Base-by-base conservation (phyloP, 257 asterid species). In the Galeopsis tetrahit region DNA sequence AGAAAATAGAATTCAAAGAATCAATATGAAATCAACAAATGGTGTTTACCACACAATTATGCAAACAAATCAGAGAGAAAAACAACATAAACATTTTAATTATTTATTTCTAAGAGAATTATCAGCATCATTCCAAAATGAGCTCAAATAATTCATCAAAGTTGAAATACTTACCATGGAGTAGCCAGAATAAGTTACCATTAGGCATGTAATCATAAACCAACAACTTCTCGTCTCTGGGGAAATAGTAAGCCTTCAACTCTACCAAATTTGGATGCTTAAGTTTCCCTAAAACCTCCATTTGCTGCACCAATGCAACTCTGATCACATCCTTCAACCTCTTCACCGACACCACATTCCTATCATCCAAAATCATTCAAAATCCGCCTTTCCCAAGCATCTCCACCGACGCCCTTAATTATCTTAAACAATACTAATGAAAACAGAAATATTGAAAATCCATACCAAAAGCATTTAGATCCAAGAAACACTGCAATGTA, bases 311-410 rank as follows among this genome's bases (percentile, higher is more conserved):
- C 63, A 93, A 93, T 10, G 92, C 91, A 77, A 72, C 70, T 69
- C 77, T 82, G 74, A 63, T 70, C 88, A 85, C 63, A 48, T 91
- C 97, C 77, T 91, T 93, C 88, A 93, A 78, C 68, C 98, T 85
- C 76, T 91, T 93, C 77, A 93, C 98, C 6, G 96, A 94, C 5
- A 92, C 92, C 21, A 91, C 96, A 78, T 80, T 86, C 2, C 97
- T 96, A 58, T 91, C 98, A 58, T 93, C 98, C 70, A 93, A 58
- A 17, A 90, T 75, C 14, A 97, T 89, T 69, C 97, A 97, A 4
- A 90, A 83, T 2, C 96, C 95, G 0, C 98, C 98, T 78, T 89
- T 93, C 4, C 97, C 97, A 69, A 93, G 73, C 95, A 93, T 89
- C 17, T 90, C 98, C 11, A 97, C 96, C 0, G 98, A 93, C 0